Evolutionary conservation across 2,329 filamentous ascomycete species (phyloP).

Genomic region (Xylaria hypoxylon): DNA sequence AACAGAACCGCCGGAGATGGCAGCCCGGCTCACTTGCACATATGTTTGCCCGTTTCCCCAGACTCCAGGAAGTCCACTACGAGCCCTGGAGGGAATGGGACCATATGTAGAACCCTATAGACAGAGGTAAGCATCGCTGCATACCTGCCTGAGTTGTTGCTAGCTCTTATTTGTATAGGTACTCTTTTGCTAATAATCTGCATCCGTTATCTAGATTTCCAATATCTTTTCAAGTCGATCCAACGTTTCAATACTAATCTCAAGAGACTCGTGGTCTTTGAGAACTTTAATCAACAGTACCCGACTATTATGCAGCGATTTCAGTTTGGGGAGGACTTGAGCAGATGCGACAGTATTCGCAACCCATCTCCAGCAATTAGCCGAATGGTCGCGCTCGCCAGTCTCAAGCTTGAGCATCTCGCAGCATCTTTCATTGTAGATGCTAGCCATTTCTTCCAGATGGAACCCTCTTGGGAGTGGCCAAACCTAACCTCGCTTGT

Average conservation of each 20-base stretch:
- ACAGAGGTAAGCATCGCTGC: constrained; percentile 24
- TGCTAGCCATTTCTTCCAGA: constrained; percentile 49
- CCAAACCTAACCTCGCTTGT: constrained; percentile 49
- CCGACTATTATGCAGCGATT: constrained; percentile 35
- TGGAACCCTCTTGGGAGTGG: constrained; percentile 46
- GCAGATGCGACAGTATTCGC: constrained; percentile 37
- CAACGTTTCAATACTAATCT: constrained; percentile 21
- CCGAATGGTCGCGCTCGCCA: constrained; percentile 43
- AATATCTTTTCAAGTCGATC: constrained; percentile 20
- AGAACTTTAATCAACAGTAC: constrained; percentile 52
- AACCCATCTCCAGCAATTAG: constrained; percentile 42
- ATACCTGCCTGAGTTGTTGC: constrained; percentile 12
- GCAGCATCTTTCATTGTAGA: constrained; percentile 49
- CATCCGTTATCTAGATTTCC: constrained; percentile 19
- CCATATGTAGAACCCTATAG: constrained; percentile 14
- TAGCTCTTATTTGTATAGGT: constrained; percentile 13
- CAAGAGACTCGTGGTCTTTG: constrained; percentile 43
- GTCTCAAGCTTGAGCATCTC: constrained; percentile 48
- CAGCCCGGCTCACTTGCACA: constrained; percentile 45
- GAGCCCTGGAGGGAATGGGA: constrained; percentile 51
- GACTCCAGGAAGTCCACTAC: constrained; percentile 50
- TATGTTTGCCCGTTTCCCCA: constrained; percentile 49
- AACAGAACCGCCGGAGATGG: constrained; percentile 51
- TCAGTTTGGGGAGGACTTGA: constrained; percentile 14
- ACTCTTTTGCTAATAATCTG: constrained; percentile 19